phyloP scores from a whole-genome alignment of 441 rosid genomes.

The Croton laevigatus region DNA sequence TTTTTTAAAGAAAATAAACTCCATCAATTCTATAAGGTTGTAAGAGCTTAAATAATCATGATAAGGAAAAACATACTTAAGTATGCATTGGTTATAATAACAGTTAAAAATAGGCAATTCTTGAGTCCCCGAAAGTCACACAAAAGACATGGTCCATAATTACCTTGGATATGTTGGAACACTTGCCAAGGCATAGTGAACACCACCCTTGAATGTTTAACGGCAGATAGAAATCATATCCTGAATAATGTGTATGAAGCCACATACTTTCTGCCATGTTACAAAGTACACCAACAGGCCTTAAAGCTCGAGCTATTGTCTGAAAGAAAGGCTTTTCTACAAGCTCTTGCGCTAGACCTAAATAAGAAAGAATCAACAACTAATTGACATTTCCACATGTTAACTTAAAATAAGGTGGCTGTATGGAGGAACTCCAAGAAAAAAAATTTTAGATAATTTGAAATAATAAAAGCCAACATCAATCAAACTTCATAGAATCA shows the following conservation, averaged over 20 bases:
- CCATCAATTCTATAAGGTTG: background rate
- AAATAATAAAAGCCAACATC: background rate
- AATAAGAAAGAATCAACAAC: constrained; percentile 3
- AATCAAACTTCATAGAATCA: background rate
- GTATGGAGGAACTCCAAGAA: background rate
- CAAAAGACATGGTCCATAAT: background rate
- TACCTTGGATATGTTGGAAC: constrained; percentile 99
- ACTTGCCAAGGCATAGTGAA: constrained; percentile 92
- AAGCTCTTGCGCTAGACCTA: constrained; percentile 94
- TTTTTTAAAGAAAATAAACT: background rate
- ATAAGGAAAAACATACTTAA: background rate
- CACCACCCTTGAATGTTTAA: constrained; percentile 81
- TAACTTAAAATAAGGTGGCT: background rate
- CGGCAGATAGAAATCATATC: constrained; percentile 74
- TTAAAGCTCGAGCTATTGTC: constrained; percentile 68
- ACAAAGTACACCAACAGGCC: constrained; percentile 95
- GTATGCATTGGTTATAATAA: background rate
- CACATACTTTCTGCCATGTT: constrained; percentile 99
- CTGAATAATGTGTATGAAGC: constrained; percentile 94
- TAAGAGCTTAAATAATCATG: background rate
- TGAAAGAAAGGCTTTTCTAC: constrained; percentile 95
- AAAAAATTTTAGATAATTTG: background rate
- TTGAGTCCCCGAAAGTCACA: background rate
- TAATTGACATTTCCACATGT: background rate
- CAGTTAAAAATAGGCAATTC: background rate